These are phyloP conservation scores for Mortierella sp. DNA, from an alignment of 371 early-diverging fungal genomes.

Conservation along the genomic window DNA sequence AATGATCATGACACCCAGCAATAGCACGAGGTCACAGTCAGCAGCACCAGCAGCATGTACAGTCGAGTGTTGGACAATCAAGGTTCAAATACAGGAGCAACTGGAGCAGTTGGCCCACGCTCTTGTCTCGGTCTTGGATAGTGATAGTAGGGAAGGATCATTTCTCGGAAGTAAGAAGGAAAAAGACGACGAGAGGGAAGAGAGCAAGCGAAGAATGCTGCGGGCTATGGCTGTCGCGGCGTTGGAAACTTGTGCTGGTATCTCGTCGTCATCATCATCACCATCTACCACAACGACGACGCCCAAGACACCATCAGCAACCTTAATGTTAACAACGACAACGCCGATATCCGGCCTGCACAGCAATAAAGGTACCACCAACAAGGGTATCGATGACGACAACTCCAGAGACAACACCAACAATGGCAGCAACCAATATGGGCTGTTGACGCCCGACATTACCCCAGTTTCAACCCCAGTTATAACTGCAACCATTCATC, in stretches of 20 bases:
- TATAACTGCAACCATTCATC: background rate
- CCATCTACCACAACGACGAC: background rate
- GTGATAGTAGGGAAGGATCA: background rate
- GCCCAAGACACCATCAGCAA: background rate
- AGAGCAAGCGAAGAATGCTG: background rate
- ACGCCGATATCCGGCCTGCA: background rate
- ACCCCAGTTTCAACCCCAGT: slow-evolving; percentile 30
- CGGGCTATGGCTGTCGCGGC: slow-evolving; percentile 15
- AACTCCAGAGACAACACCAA: background rate
- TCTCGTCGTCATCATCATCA: background rate
- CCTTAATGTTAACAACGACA: background rate
- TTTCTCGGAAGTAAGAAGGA: background rate
- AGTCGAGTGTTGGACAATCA: slow-evolving; percentile 12
- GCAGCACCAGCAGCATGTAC: background rate
- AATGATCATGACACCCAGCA: background rate
- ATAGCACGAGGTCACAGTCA: background rate
- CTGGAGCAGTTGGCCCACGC: slow-evolving; percentile 19
- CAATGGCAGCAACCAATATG: background rate
- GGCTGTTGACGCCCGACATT: slow-evolving; percentile 17
- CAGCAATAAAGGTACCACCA: background rate
- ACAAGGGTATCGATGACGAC: background rate
- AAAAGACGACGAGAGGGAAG: background rate
- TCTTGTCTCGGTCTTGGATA: slow-evolving; percentile 17
- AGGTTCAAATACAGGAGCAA: slow-evolving; percentile 8
- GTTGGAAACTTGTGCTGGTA: background rate